phyloP scores from a whole-genome alignment of 371 early-diverging fungal species.

The Nosema granulosis region DNA sequence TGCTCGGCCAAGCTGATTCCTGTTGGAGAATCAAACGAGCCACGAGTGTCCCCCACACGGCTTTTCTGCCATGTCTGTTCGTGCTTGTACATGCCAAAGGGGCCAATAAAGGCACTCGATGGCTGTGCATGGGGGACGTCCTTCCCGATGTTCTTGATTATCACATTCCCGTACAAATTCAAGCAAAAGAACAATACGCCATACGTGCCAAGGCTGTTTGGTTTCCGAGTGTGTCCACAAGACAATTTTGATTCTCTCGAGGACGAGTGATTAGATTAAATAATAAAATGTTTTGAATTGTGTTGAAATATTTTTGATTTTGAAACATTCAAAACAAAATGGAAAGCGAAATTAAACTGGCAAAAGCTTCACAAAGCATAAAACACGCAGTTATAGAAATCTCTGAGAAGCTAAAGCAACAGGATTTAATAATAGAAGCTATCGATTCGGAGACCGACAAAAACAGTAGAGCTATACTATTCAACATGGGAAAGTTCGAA shows the following conservation, averaged over 20 bases:
- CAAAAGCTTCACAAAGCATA: constrained; percentile 29
- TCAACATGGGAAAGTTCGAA: constrained; percentile 28
- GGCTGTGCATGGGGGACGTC: constrained; percentile 93
- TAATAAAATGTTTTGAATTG: background rate
- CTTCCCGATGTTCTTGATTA: constrained; percentile 87
- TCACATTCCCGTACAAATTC: constrained; percentile 74
- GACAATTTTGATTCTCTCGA: constrained; percentile 30
- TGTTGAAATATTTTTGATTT: background rate
- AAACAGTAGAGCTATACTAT: constrained; percentile 8
- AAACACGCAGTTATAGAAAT: constrained; percentile 37
- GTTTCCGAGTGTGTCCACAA: constrained; percentile 72
- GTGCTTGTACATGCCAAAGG: constrained; percentile 77
- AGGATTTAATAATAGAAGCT: constrained; percentile 34
- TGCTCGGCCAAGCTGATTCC: constrained; percentile 79
- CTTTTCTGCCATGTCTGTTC: constrained; percentile 72
- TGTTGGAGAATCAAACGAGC: constrained; percentile 76
- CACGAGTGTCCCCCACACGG: constrained; percentile 70
- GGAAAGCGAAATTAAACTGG: constrained; percentile 20
- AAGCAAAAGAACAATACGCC: constrained; percentile 68
- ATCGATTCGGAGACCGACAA: constrained; percentile 31
- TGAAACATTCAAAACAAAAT: background rate
- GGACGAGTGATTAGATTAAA: constrained; percentile 12
- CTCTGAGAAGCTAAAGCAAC: constrained; percentile 35
- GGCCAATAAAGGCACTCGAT: constrained; percentile 73
- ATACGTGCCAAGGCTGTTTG: constrained; percentile 87